Percentiles rank a stretch among this genome's conserved stretches.
Evolutionary conservation across 768 basidiomycete species (phyloP).

Genomic region (Mycena maculata): DNA sequence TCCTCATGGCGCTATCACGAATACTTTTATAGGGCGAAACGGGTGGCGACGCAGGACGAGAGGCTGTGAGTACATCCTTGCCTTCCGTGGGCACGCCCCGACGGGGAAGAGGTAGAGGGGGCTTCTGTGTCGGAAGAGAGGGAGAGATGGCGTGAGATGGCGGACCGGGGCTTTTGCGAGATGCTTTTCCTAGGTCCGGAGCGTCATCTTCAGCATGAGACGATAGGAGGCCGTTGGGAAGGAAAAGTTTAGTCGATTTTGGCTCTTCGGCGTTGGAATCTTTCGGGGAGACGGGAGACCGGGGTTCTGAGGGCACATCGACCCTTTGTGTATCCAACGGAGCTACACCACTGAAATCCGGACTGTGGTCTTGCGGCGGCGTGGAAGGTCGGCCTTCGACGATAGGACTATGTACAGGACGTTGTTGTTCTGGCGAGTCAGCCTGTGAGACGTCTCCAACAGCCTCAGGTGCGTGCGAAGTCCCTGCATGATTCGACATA

Average conservation of each 20-base stretch:
- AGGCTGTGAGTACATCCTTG: background rate
- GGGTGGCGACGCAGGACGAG: background rate
- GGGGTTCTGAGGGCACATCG: background rate
- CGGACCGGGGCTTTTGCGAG: background rate
- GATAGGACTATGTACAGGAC: background rate
- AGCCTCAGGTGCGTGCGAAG: too few species aligned
- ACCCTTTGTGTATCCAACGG: too few species aligned
- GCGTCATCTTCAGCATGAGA: background rate
- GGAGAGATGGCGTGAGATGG: background rate
- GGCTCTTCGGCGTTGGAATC: background rate
- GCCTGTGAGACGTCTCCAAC: background rate
- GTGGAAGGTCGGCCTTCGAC: background rate
- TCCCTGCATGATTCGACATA: too few species aligned
- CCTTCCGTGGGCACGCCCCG: background rate
- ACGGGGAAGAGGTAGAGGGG: slow-evolving; percentile 1
- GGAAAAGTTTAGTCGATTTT: background rate
- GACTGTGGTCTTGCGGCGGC: background rate
- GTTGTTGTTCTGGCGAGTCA: background rate
- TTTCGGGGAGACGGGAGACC: background rate
- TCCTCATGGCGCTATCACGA: background rate
- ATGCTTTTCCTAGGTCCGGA: background rate
- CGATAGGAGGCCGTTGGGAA: background rate
- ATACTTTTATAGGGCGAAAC: slow-evolving; percentile 12
- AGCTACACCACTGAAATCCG: background rate
- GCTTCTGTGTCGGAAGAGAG: background rate